A percentile compares a stretch with the other conserved stretches of the same genome.
Conservation (phyloP, 208 protist genomes). For the Angomonas deanei region DNA sequence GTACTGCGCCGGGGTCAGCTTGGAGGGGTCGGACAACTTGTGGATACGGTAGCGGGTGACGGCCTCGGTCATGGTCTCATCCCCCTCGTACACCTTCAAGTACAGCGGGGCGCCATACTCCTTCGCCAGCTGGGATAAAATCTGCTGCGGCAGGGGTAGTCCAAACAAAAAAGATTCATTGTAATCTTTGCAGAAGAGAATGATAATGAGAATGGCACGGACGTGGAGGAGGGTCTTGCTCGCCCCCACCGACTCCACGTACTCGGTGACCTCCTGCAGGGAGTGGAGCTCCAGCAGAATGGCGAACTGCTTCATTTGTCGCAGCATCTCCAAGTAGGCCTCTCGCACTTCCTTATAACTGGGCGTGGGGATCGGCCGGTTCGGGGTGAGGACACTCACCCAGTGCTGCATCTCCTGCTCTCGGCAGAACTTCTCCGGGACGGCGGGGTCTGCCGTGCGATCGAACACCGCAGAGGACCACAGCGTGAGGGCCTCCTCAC, state of each 20-base stretch:
- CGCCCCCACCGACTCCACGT: constrained; percentile 59
- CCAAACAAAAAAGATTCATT: constrained; percentile 76
- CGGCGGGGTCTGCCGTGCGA: constrained; percentile 45
- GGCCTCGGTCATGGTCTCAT: constrained; percentile 58
- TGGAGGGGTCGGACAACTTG: constrained; percentile 57
- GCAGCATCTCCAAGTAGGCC: constrained; percentile 45
- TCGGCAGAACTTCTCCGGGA: constrained; percentile 38
- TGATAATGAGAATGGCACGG: constrained; percentile 52
- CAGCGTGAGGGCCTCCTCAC: constrained; percentile 31
- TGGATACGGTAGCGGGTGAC: constrained; percentile 78
- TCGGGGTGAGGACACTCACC: constrained; percentile 66
- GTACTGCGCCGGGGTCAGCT: constrained; percentile 48
- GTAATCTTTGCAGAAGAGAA: constrained; percentile 60
- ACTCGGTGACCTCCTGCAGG: constrained; percentile 52
- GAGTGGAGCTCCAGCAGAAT: constrained; percentile 33
- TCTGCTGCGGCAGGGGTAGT: constrained; percentile 43
- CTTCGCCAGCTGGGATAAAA: constrained; percentile 46
- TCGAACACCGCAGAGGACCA: constrained; percentile 30
- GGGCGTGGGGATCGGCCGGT: constrained; percentile 26
- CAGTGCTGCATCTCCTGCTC: constrained; percentile 54
- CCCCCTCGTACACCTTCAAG: constrained; percentile 57
- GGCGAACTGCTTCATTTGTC: constrained; percentile 58
- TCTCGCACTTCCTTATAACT: constrained; percentile 46
- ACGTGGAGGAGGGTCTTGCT: constrained; percentile 63
- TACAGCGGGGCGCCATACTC: constrained; percentile 74